Evolutionary conservation across 1,284 basidiomycete genomes (phyloP), one percentile per base, ranked within the genome.

Genomic region (Spongiforma sp.): DNA sequence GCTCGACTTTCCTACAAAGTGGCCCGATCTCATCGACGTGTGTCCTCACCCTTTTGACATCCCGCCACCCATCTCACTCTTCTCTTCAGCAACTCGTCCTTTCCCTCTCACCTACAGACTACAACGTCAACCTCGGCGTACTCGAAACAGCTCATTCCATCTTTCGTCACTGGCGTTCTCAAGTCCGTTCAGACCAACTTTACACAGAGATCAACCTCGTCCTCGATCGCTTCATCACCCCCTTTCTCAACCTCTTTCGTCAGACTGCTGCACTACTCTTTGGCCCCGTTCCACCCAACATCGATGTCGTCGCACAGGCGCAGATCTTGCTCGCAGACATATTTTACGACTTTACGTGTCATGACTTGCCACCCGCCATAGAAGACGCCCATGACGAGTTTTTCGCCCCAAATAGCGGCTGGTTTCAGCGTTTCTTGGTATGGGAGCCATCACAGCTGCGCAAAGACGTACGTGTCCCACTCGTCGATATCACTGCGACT

Each of bases 61-160:
- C n/a, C n/a, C 65, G 26, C 55, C 28, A 6, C n/a, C 15, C 53
- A 56, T 64, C 73, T 73, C 1, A 73, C 63, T 17, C 36, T 28
- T 30, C 30, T 53, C 50, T 55, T 30, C 73, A 96, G 93, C 92
- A 95, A 89, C 88, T 98, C 55, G 93, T 96, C 54, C 75, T 81
- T 57, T 93, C 93, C 63, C 83, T 96, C 50, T 90, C 93, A 17
- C 79, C 84, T 12, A 85, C 89, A 24, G 89, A 98, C 74, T 95
- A 93, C 77, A 89, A 90, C 67, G 78, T 95, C 70, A 97, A 98
- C 76, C 84, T 96, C 43, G 94, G 93, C 61, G 93, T 99, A 11
- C 85, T 99, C 41, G 89, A 97, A 71, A 96, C 96, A 0, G 94
- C 95, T 0, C 97, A 99, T 78, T 96, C 95, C 48, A 99, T 99